A percentile compares a stretch with the other conserved stretches of the same genome.
These are phyloP conservation scores for Metschnikowia noctiluminum DNA, from an alignment of 805 yeast species.

Conservation along the genomic window DNA sequence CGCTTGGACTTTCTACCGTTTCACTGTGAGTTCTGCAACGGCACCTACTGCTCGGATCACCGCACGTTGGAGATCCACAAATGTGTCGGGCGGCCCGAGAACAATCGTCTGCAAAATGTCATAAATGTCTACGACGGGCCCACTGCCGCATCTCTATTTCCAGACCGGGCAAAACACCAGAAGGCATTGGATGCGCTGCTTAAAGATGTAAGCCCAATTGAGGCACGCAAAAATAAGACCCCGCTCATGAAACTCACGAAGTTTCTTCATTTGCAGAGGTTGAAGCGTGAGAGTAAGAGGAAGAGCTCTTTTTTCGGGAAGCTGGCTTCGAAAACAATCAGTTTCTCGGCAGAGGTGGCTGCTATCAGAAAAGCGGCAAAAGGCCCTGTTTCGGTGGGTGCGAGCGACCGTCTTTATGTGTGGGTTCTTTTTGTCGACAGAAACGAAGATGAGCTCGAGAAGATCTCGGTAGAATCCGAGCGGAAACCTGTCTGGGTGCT, in stretches of 20 bases:
- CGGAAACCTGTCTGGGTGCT: conserved; percentile 44
- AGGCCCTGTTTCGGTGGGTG: conserved; percentile 47
- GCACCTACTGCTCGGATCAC: conserved; percentile 50
- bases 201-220: conserved; percentile 17
- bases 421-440: conserved; percentile 44
- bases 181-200: conserved; percentile 29
- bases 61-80: conserved; percentile 33
- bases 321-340: conserved; percentile 6
- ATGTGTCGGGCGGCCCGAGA: conserved; percentile 24
- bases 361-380: conserved; percentile 45
- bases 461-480: conserved; percentile 26
- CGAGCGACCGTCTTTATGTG: conserved; percentile 46
- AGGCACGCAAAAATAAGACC: conserved; percentile 20
- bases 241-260: conserved; percentile 18
- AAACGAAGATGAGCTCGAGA: conserved; percentile 24
- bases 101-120: conserved; percentile 1
- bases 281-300: conserved; percentile 16
- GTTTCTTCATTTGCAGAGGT: conserved; percentile 15
- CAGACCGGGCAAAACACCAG: conserved; percentile 45
- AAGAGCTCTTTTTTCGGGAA: conserved; percentile 5
- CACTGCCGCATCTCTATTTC: conserved; percentile 48
- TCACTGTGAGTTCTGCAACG: conserved; percentile 46
- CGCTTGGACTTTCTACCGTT: conserved; percentile 59
- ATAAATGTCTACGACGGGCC: conserved; percentile 24
- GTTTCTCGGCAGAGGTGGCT: conserved; percentile 31